A percentile compares a stretch with the other conserved stretches of the same genome.
These are phyloP conservation scores for Backusella luteola DNA, from an alignment of 192 early-diverging fungal species.

Conservation along the genomic window DNA sequence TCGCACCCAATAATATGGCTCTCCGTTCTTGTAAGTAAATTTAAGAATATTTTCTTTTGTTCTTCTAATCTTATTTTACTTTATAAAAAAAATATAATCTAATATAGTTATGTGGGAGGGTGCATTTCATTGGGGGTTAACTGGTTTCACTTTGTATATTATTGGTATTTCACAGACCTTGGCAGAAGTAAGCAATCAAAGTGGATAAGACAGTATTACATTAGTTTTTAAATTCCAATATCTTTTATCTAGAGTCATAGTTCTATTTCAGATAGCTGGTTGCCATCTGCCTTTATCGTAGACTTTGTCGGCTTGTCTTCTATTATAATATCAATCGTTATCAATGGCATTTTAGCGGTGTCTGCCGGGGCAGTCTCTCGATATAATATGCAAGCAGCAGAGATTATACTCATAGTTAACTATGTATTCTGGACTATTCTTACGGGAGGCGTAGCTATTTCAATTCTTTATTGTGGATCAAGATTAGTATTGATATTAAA, in stretches of 20 bases:
- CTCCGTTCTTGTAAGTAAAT: conserved; percentile 22
- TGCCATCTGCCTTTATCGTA: conserved; percentile 17
- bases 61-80: too few relatives aligned
- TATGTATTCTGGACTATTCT: conserved; percentile 28
- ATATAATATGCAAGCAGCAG: background rate
- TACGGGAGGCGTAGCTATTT: background rate
- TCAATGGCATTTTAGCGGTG: conserved; percentile 19
- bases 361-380: conserved; percentile 11
- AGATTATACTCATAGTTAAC: conserved; percentile 6
- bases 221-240: background rate
- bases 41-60: too few relatives aligned
- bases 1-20: conserved; percentile 17
- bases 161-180: conserved; percentile 32
- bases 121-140: conserved; percentile 26
- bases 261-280: conserved; percentile 14
- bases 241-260: conserved; percentile 18
- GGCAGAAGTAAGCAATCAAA: conserved; percentile 15
- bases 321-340: conserved; percentile 15
- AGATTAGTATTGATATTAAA: conserved; percentile 14
- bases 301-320: conserved; percentile 16
- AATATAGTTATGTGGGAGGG: conserved; percentile 23
- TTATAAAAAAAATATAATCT: too few relatives aligned
- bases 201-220: too few relatives aligned
- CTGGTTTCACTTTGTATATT: conserved; percentile 19
- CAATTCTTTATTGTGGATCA: conserved; percentile 19